Conservation (phyloP, 352 stramenopile genomes). For the Thraustochytrium striatum region DNA sequence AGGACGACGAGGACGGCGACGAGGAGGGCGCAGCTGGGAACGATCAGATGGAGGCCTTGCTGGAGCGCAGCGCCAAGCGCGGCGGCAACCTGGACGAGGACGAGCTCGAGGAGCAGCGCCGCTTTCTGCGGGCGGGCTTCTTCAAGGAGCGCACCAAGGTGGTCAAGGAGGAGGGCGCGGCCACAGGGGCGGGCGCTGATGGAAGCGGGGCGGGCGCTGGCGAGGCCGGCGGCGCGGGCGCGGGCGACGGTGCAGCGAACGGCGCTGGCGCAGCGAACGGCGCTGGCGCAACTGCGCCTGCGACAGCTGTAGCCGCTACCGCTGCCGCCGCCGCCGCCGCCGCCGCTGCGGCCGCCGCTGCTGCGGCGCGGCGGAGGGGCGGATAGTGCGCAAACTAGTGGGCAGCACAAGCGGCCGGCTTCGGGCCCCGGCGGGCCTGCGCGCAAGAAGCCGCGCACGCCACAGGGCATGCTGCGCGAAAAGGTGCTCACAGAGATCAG, state of each 20-base stretch:
- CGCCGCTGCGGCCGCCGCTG: neutral
- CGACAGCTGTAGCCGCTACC: neutral
- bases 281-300: neutral
- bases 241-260: neutral
- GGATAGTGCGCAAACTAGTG: too few species aligned
- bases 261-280: neutral
- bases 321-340: neutral
- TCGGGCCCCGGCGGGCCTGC: too few species aligned
- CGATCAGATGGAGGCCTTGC: neutral
- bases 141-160: neutral
- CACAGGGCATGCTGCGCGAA: too few species aligned
- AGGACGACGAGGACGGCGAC: too few species aligned
- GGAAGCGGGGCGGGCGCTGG: neutral
- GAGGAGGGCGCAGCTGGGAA: too few species aligned
- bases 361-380: too few species aligned
- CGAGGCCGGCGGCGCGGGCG: neutral
- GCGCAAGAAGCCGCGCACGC: too few species aligned
- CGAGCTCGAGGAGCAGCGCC: neutral
- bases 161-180: slow-evolving; percentile 1
- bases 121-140: neutral
- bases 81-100: neutral
- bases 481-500: too few species aligned
- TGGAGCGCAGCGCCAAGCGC: neutral
- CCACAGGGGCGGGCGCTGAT: neutral
- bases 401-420: too few species aligned